Percentiles rank a stretch among this genome's conserved stretches.
Evolutionary conservation across 2,329 filamentous ascomycete species (phyloP).

Genomic region (Neofusicoccum ribis): DNA sequence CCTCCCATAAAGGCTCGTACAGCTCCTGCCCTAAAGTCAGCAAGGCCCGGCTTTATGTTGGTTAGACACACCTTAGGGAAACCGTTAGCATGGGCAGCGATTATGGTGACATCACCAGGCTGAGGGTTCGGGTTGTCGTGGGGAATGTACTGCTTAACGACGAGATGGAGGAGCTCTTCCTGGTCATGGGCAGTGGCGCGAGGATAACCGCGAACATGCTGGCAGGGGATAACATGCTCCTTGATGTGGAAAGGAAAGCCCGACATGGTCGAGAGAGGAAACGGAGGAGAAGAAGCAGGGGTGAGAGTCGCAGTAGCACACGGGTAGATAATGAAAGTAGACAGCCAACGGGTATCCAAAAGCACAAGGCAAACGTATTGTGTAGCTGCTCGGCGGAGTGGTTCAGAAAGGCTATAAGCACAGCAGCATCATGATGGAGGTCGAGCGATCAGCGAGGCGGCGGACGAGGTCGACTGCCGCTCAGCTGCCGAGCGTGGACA

Average conservation of each 20-base stretch:
- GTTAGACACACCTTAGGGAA: constrained; percentile 71
- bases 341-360: background rate
- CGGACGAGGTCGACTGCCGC: constrained; percentile 23
- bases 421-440: background rate
- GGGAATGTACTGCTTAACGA: constrained; percentile 87
- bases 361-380: background rate
- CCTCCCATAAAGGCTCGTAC: constrained; percentile 90
- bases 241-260: constrained; percentile 60
- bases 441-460: constrained; percentile 22
- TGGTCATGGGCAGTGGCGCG: constrained; percentile 70
- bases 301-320: background rate
- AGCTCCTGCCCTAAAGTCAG: constrained; percentile 62
- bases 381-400: background rate
- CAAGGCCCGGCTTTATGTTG: background rate
- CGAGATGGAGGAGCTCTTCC: constrained; percentile 71
- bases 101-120: constrained; percentile 78
- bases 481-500: background rate
- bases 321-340: background rate
- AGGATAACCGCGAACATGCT: constrained; percentile 81
- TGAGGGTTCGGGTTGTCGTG: constrained; percentile 66
- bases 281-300: background rate
- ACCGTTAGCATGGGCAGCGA: constrained; percentile 86
- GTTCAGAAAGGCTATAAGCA: background rate
- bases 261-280: constrained; percentile 51
- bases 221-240: constrained; percentile 69